Percentiles rank a stretch among this genome's conserved stretches.
Evolutionary conservation across 345 rosid species (phyloP).

Genomic region (Cardamine resedifolia): DNA sequence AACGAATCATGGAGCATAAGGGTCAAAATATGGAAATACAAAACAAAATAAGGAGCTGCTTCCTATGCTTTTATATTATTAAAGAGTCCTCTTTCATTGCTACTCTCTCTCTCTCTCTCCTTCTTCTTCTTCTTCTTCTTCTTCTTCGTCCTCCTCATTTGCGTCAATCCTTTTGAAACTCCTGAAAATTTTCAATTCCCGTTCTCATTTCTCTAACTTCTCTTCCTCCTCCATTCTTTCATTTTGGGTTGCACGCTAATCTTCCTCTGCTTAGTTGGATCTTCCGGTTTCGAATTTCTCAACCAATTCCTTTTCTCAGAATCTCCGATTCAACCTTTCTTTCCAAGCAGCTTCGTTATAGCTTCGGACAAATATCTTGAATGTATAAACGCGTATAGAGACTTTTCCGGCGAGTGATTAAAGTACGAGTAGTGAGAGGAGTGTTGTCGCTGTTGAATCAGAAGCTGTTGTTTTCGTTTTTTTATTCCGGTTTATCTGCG

Average conservation of each 20-base stretch:
- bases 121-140: too few relatives aligned
- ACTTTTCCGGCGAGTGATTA: neutral
- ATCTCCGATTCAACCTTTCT: constrained; percentile 11
- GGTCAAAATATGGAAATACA: constrained; percentile 4
- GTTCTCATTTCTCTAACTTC: neutral
- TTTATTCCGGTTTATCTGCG: neutral
- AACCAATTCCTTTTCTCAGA: constrained; percentile 1
- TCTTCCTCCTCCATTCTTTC: neutral
- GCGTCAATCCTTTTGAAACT: constrained; percentile 19
- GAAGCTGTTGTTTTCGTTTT: neutral
- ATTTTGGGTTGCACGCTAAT: neutral
- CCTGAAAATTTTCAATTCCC: neutral
- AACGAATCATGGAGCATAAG: neutral
- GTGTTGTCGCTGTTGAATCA: neutral
- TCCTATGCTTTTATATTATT: neutral
- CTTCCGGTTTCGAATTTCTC: neutral
- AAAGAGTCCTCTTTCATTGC: constrained; percentile 10
- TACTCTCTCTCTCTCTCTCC: neutral
- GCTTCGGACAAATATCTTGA: neutral
- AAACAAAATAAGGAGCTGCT: neutral
- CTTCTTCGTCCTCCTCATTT: neutral
- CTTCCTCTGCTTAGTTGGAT: neutral
- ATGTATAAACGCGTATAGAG: neutral
- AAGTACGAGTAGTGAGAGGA: neutral
- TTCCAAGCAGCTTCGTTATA: neutral